These are phyloP conservation scores for Mucor circinelloides DNA, from an alignment of 371 early-diverging fungal genomes.

Conservation along the genomic window DNA sequence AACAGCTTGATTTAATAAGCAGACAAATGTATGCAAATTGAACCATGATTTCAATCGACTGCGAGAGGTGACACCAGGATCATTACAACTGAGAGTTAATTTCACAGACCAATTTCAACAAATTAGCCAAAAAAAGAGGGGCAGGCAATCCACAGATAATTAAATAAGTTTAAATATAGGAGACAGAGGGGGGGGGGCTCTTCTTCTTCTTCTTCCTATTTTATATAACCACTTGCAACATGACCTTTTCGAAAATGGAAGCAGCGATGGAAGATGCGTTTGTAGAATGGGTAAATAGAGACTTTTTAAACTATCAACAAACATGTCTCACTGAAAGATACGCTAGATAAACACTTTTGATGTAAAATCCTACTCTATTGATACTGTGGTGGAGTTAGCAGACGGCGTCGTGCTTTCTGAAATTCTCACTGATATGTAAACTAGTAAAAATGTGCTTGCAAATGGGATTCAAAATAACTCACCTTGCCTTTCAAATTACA, in stretches of 20 bases:
- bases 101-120: neutral
- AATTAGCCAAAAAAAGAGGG: constrained; percentile 1
- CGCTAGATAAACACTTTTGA: constrained; percentile 76
- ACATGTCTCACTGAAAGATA: neutral
- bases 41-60: neutral
- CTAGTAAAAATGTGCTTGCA: neutral
- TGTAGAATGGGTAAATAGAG: constrained; percentile 53
- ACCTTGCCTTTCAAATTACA: constrained; percentile 23
- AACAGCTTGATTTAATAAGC: neutral
- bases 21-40: neutral
- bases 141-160: constrained; percentile 1
- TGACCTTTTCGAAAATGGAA: constrained; percentile 55
- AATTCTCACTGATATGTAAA: constrained; percentile 84
- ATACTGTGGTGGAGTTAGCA: constrained; percentile 72
- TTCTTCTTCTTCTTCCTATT: constrained; percentile 3
- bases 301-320: neutral
- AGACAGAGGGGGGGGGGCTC: neutral
- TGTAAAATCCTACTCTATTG: constrained; percentile 61
- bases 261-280: constrained; percentile 57
- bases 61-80: neutral
- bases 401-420: constrained; percentile 84
- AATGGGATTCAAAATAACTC: no score
- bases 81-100: neutral
- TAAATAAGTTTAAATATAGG: neutral
- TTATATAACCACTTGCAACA: neutral